Conservation (phyloP, 176 grass and related monocot species). For the Cymbopogon citratus region DNA sequence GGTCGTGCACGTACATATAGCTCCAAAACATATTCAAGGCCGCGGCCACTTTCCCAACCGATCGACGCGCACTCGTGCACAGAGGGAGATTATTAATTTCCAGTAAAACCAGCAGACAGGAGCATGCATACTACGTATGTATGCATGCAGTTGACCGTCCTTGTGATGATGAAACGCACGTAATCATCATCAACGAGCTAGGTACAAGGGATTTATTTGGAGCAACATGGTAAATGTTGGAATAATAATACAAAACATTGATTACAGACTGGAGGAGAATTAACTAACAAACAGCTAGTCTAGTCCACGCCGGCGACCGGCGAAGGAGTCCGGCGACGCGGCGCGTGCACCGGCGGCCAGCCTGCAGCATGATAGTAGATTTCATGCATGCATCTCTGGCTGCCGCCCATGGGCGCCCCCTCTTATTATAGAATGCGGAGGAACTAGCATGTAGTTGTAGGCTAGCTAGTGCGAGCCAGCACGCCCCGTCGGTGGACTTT, state of each 20-base stretch:
- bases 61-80: no score
- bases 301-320: neutral
- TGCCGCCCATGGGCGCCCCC: neutral
- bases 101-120: neutral
- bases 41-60: neutral
- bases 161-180: conserved; percentile 2
- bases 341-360: neutral
- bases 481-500: neutral
- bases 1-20: neutral
- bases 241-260: no score
- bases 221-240: neutral
- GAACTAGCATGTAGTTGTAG: no score
- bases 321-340: neutral
- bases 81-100: neutral
- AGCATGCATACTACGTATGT: neutral
- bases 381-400: neutral
- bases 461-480: neutral
- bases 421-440: no score
- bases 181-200: neutral
- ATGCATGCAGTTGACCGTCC: neutral
- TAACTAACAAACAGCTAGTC: neutral
- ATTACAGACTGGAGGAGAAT: neutral
- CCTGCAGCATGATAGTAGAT: neutral
- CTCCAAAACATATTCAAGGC: conserved; percentile 18
- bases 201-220: neutral